Evolutionary conservation across 1,284 basidiomycete species (phyloP), one percentile per base, ranked within the genome.

Genomic region (Hemileia vastatrix): DNA sequence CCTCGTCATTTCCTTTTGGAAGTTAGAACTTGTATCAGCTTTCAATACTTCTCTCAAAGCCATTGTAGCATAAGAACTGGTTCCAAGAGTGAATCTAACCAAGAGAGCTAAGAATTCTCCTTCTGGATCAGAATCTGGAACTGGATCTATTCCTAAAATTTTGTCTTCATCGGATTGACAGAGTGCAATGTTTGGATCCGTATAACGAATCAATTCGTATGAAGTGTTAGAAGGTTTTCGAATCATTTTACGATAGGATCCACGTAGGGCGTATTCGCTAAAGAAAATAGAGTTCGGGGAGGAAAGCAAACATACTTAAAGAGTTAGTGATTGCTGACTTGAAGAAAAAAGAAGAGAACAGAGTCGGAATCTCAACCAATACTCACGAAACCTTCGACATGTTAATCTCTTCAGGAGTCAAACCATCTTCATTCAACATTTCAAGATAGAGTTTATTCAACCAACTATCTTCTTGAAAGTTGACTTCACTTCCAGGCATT

Each of bases 151-250:
- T 3, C 84, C 84, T 27, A 97, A 81, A 21, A 96, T 78, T 67
- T 82, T 82, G 78, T 98, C 95, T 77, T 98, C 95, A 75, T 98
- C 95, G 0, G 93, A 86, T 73, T 94, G 90, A 2, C 88, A 87
- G 27, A 98, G 83, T 6, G 90, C 81, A 44, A 94, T 83, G 71
- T 96, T 87, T 0, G 93, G 90, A 74, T 97, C 90, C 6, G 90
- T 94, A 77, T 98, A 99, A 57, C 83, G 81, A 61, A 97, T 79
- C 18, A 88, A 82, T 4, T 81, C 80, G 88, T 90, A 95, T 0
- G 84, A 82, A 44, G 96, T 78, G 66, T 88, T 81, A 55, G 82
- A 83, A 0, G 95, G 94, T 21, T 86, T 79, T 69, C 93, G 90
- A 59, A 98, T 77, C 60, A 98, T 88, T 64, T 86, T 86, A 65